A percentile compares a stretch with the other conserved stretches of the same genome.
phyloP scores from a whole-genome alignment of 805 yeast genomes.

The Groenewaldozyma tartarivorans region DNA sequence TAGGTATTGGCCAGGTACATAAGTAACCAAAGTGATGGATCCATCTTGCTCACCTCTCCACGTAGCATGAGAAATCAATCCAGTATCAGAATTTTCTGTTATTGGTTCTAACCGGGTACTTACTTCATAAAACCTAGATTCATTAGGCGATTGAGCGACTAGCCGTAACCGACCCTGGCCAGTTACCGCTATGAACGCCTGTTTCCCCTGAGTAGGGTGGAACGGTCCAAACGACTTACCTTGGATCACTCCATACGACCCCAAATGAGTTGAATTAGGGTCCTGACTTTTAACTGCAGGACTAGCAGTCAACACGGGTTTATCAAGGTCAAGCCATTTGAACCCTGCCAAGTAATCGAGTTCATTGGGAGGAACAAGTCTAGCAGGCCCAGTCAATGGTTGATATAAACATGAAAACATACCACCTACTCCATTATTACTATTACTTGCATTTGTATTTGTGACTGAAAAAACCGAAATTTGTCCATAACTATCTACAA shows the following conservation, averaged over 20 bases:
- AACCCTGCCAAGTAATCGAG: slow-evolving; percentile 33
- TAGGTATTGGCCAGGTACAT: slow-evolving; percentile 13
- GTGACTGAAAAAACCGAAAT: slow-evolving; percentile 24
- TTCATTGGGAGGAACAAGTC: slow-evolving; percentile 9
- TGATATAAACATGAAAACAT: slow-evolving; percentile 15
- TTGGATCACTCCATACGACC: slow-evolving; percentile 47
- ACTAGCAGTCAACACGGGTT: slow-evolving; percentile 49
- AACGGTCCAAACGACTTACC: slow-evolving; percentile 49
- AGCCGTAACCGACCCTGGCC: slow-evolving; percentile 41
- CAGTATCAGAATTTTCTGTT: slow-evolving; percentile 17
- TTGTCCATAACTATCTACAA: slow-evolving; percentile 44
- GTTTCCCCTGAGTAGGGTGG: slow-evolving; percentile 60
- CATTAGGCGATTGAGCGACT: slow-evolving; percentile 15
- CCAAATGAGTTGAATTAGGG: slow-evolving; percentile 12
- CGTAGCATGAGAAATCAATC: slow-evolving; percentile 20
- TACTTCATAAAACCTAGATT: slow-evolving; percentile 13
- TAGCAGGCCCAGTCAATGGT: slow-evolving; percentile 7
- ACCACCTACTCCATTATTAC: slow-evolving; percentile 13
- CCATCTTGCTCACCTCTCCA: slow-evolving; percentile 20
- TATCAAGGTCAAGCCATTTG: slow-evolving; percentile 69
- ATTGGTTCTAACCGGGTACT: slow-evolving; percentile 50
- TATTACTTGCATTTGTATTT: slow-evolving; percentile 5
- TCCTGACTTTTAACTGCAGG: slow-evolving; percentile 36
- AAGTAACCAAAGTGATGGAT: slow-evolving; percentile 22
- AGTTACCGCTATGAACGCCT: slow-evolving; percentile 61